These are phyloP conservation scores for Panicum hallii DNA, from an alignment of 202 grass and related monocot species.

Conservation along the genomic window DNA sequence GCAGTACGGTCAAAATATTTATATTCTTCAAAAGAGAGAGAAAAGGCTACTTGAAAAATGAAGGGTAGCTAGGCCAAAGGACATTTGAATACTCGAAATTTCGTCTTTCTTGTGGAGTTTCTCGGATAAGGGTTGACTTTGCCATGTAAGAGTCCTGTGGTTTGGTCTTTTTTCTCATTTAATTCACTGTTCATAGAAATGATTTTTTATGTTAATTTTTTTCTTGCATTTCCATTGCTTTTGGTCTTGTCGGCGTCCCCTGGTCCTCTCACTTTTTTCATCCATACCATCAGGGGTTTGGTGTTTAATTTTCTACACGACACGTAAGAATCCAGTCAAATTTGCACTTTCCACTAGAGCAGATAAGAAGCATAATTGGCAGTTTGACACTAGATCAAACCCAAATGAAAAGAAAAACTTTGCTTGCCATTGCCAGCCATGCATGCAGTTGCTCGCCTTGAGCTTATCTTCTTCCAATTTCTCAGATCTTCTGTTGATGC, in stretches of 20 bases:
- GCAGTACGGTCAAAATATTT: neutral
- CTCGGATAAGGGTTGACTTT: neutral
- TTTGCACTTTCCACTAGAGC: neutral
- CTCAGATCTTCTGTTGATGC: neutral
- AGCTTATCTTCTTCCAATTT: neutral
- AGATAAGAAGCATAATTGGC: neutral
- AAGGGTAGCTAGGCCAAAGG: neutral
- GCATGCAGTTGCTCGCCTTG: neutral
- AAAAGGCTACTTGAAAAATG: neutral
- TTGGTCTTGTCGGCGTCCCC: neutral
- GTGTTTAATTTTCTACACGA: neutral
- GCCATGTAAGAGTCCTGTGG: neutral
- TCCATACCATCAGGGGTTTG: neutral
- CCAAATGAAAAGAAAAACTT: neutral
- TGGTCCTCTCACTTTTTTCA: neutral
- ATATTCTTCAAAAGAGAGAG: neutral
- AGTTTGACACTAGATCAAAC: neutral
- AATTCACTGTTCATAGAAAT: neutral
- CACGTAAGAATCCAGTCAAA: neutral
- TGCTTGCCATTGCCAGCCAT: neutral
- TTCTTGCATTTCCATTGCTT: neutral
- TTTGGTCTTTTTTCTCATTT: too few relatives aligned
- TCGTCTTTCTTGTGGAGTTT: neutral
- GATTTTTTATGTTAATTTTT: neutral
- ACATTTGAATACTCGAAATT: neutral